Conservation (phyloP, 2,329 filamentous ascomycete genomes). For the Cephalotrichum gorgonifer region DNA sequence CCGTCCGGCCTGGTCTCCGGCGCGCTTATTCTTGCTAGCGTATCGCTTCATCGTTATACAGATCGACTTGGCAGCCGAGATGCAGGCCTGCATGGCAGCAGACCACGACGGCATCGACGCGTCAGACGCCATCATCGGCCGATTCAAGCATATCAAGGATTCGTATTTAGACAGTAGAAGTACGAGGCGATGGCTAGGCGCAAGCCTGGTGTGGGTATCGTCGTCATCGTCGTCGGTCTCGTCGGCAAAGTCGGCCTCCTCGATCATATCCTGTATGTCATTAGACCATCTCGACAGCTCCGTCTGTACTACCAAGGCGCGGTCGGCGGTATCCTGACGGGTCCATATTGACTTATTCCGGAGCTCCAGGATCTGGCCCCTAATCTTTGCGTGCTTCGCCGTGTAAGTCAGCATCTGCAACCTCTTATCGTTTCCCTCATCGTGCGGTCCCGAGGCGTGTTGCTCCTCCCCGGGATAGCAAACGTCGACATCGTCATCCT, state of each 20-base stretch:
- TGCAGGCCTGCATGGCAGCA: constrained; percentile 38
- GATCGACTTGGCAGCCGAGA: constrained; percentile 36
- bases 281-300: constrained; percentile 42
- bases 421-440: constrained; percentile 14
- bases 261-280: constrained; percentile 36
- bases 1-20: constrained; percentile 1
- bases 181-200: constrained; percentile 26
- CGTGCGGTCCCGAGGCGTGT: constrained; percentile 18
- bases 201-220: constrained; percentile 11
- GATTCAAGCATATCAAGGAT: constrained; percentile 37
- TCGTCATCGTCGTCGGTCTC: constrained; percentile 6
- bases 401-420: constrained; percentile 27
- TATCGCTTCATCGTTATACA: constrained; percentile 27
- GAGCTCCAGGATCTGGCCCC: constrained; percentile 39
- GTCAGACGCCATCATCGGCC: constrained; percentile 36
- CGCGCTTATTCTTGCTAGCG: constrained; percentile 9
- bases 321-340: constrained; percentile 28
- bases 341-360: constrained; percentile 39
- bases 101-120: constrained; percentile 31
- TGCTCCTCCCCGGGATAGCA: constrained; percentile 39
- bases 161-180: constrained; percentile 36
- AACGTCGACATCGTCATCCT: constrained; percentile 48
- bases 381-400: constrained; percentile 35
- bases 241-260: constrained; percentile 19
- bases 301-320: constrained; percentile 33